These are phyloP conservation scores for Sideroxylon spinosum DNA, from an alignment of 179 eudicot genomes.

Conservation along the genomic window DNA sequence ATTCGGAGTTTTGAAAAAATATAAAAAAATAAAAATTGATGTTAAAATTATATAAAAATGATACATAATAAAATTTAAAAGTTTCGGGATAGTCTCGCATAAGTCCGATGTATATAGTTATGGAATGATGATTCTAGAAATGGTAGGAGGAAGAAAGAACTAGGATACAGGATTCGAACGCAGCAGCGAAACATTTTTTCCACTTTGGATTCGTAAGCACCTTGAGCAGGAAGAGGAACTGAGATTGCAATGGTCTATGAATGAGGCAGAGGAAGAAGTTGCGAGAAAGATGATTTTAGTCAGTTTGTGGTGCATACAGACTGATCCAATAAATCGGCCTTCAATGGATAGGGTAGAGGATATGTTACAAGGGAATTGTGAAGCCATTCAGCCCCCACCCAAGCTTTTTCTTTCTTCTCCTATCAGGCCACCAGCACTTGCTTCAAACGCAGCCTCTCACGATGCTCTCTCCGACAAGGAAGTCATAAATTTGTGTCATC, in stretches of 20 bases:
- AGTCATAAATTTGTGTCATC: too few relatives aligned
- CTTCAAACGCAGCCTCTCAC: too few relatives aligned
- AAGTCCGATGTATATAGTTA: slow-evolving; percentile 36
- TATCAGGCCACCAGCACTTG: too few relatives aligned
- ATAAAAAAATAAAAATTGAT: too few relatives aligned
- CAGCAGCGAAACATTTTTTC: slow-evolving; percentile 23
- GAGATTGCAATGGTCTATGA: not conserved
- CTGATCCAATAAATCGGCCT: slow-evolving; percentile 4
- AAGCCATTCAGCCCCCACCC: not conserved
- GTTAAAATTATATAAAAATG: too few relatives aligned
- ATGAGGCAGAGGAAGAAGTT: slow-evolving; percentile 15
- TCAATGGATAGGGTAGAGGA: not conserved
- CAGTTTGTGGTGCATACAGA: slow-evolving; percentile 33
- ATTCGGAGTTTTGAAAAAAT: too few relatives aligned
- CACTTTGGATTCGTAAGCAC: slow-evolving; percentile 30
- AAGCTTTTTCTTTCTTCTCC: not conserved
- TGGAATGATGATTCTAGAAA: slow-evolving; percentile 34
- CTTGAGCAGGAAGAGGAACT: slow-evolving; percentile 14
- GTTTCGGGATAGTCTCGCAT: slow-evolving; percentile 26
- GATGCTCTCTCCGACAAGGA: too few relatives aligned
- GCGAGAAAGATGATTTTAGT: slow-evolving; percentile 28
- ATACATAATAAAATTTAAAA: too few relatives aligned
- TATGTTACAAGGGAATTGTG: slow-evolving; percentile 4
- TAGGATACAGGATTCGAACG: not conserved
- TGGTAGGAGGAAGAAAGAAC: slow-evolving; percentile 23